phyloP scores from a whole-genome alignment of 2,329 filamentous ascomycete species.

The Cytospora schulzeri region DNA sequence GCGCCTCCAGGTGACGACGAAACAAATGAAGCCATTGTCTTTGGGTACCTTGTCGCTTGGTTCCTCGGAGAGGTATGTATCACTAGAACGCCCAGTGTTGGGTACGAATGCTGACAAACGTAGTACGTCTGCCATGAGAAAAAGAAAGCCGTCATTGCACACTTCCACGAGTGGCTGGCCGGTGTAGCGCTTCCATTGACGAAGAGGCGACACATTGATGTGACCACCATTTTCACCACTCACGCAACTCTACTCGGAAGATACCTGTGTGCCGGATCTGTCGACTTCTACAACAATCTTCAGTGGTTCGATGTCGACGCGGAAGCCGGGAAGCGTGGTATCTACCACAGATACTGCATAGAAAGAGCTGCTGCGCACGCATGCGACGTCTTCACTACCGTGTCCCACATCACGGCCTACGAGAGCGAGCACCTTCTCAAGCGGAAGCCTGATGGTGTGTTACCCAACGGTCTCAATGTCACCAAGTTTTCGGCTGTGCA shows the following conservation, averaged over 20 bases:
- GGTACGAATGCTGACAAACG: slow-evolving; percentile 29
- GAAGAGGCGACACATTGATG: slow-evolving; percentile 92
- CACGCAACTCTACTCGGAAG: slow-evolving; percentile 93
- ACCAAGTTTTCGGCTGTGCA: slow-evolving; percentile 98
- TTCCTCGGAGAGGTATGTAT: slow-evolving; percentile 87
- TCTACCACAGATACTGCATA: slow-evolving; percentile 98
- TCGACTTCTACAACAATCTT: slow-evolving; percentile 99
- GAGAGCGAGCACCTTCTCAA: slow-evolving; percentile 97
- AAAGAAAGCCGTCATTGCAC: slow-evolving; percentile 88
- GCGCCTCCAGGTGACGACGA: slow-evolving; percentile 88
- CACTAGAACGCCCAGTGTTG: background rate
- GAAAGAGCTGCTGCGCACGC: slow-evolving; percentile 91
- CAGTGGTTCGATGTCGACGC: slow-evolving; percentile 96
- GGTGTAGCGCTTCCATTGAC: slow-evolving; percentile 89
- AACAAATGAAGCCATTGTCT: slow-evolving; percentile 96
- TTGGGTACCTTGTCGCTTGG: slow-evolving; percentile 97
- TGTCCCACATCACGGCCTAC: slow-evolving; percentile 97
- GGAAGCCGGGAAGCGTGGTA: slow-evolving; percentile 95
- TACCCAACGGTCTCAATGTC: slow-evolving; percentile 96
- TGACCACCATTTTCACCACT: slow-evolving; percentile 98
- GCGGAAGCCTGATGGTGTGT: slow-evolving; percentile 93
- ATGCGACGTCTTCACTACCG: slow-evolving; percentile 96
- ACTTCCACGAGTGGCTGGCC: slow-evolving; percentile 98
- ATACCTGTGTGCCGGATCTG: slow-evolving; percentile 94
- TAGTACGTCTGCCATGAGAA: slow-evolving; percentile 95